Base-by-base conservation (phyloP, 2,329 filamentous ascomycete species). In the Aureobasidium lini region DNA sequence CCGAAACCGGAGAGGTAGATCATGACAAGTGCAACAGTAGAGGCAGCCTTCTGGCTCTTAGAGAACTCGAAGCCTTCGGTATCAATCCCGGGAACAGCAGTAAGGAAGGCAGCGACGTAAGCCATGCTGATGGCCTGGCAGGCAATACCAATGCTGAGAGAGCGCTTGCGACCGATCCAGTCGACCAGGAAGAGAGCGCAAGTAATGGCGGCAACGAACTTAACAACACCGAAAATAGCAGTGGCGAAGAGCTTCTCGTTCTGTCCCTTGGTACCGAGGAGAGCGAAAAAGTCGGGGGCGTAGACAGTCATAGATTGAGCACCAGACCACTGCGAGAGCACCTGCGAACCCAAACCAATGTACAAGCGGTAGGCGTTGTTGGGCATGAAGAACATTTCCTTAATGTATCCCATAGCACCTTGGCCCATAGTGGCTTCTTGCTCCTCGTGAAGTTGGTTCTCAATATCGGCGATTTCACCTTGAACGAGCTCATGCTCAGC, bases 111-210 rank as follows among this genome's bases (percentile, higher is more conserved):
- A 18, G 77, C 78, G 65, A 80, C 74, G 66, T 81, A 82, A 4
- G 79, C 65, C 73, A 81, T 78, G 31, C 74, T 68, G 11, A 80
- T 29, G 1, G 75, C 67, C 60, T 81, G 79, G 0, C 81, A 66
- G 2, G 68, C 68, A 39, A 81, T 79, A n/a, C 79, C 79, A 32
- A 74, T 71, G 23, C 71, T 67, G 6, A 81, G 71, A 1, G 77
- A 70, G 32, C 77, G 72, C 72, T 90, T 90, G 60, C 88, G 84
- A 4, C 88, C 88, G 62, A 91, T 84, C 52, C 87, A 82, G 65
- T 91, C 88, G 63, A 91, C 86, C 7, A 91, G 79, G 79, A 91
- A 89, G 48, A 91, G 78, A 0, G 87, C 87, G 69, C 87, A 91
- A 42, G 82, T 64, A 36, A 91, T 69, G 16, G 86, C 82, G 0